Conservation (phyloP, 2,329 filamentous ascomycete genomes). For the Biscogniauxia marginata region DNA sequence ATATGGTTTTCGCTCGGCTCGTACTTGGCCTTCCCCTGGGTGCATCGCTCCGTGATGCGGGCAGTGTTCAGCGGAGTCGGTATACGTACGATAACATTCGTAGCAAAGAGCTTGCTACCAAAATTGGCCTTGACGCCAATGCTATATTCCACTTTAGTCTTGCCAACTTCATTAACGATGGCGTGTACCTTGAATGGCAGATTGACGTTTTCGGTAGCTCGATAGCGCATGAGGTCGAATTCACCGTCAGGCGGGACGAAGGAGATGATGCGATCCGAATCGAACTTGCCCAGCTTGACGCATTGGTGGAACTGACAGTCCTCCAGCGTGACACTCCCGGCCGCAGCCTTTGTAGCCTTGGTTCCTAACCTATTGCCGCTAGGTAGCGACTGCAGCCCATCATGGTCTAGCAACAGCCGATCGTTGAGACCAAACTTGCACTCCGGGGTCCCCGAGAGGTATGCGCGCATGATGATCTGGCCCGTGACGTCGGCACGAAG, state of each 20-base stretch:
- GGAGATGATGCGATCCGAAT: slow-evolving; percentile 92
- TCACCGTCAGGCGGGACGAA: slow-evolving; percentile 97
- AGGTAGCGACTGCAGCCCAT: slow-evolving; percentile 63
- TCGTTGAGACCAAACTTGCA: slow-evolving; percentile 99
- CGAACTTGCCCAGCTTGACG: slow-evolving; percentile 95
- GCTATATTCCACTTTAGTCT: slow-evolving; percentile 97
- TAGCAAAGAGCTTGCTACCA: slow-evolving; percentile 92
- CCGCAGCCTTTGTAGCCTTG: slow-evolving; percentile 92
- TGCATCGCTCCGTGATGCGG: slow-evolving; percentile 86
- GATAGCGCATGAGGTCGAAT: slow-evolving; percentile 98
- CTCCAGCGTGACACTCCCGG: slow-evolving; percentile 91
- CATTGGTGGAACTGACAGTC: slow-evolving; percentile 99
- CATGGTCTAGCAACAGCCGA: slow-evolving; percentile 81
- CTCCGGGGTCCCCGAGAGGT: slow-evolving; percentile 92
- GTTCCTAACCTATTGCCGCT: slow-evolving; percentile 76
- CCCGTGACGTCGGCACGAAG: slow-evolving; percentile 94
- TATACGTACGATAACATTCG: slow-evolving; percentile 91
- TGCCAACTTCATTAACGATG: slow-evolving; percentile 96
- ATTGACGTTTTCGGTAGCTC: slow-evolving; percentile 97
- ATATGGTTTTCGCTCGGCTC: slow-evolving; percentile 98
- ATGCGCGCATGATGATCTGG: slow-evolving; percentile 98
- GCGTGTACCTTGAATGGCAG: slow-evolving; percentile 98
- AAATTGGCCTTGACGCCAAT: slow-evolving; percentile 98
- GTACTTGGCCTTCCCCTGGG: slow-evolving; percentile 96
- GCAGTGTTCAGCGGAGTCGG: slow-evolving; percentile 96